Evolutionary conservation across 176 grass and related monocot species (phyloP), one percentile per base, ranked within the genome.

Genomic region (Carex kokanica): DNA sequence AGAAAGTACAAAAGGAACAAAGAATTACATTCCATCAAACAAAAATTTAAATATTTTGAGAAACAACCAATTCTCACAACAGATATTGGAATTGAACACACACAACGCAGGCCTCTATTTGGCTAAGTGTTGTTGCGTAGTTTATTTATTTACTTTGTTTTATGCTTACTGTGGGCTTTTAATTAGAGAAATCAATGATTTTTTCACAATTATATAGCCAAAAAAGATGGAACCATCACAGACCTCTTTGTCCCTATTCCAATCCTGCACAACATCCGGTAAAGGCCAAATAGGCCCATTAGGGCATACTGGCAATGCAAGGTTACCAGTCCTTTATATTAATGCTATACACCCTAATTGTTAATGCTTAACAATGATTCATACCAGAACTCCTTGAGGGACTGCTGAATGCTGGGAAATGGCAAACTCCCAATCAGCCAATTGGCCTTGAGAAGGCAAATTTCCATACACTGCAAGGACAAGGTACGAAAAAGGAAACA

Each of bases 351-450:
- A 71, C 38, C 34, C 36, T 45, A 8, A 73, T 2, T 41, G 7
- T 4, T 24, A 73, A 73, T 56, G 51, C 51, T 56, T 31, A 25
- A 55, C 23, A 56, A 32, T 2, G 6, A 18, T 24, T 25, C 75
- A 71, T 88, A 99, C 96, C 91, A 99, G 72, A 60, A 99, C 83
- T 83, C 96, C 93, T 88, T 95, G 96, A 31, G 96, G 96, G 87
- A 88, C 91, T 79, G 93, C 93, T 83, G 96, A 90, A 81, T 99
- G 96, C 78, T 99, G 96, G 24, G 93, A 95, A 89, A 99, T 89
- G 52, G 89, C 85, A 31, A 93, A 99, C 54, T 99, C 96, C 96
- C 96, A 99, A 53, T 72, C 75, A 64, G 84, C 91, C 69, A 95
- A 40, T 85, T 99, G 89, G 60, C 38, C 90, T 56, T 89, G 78